Evolutionary conservation across 23 red algal genomes (phyloP).

Genomic region (Cyanidioschyzon merolae): DNA sequence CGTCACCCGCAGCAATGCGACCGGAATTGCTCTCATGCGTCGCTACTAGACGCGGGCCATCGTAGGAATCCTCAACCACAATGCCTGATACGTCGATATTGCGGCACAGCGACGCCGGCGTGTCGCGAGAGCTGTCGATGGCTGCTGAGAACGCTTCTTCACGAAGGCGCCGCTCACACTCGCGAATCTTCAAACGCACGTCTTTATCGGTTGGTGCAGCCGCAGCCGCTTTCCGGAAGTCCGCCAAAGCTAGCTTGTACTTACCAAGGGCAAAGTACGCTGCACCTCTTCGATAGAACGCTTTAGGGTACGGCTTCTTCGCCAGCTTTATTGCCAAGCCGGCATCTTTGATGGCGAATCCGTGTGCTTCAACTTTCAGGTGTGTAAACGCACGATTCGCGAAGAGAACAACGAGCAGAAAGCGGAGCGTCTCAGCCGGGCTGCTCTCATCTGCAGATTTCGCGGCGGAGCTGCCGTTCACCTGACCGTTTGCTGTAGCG

Average conservation of each 20-base stretch:
- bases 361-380: conserved; percentile 68
- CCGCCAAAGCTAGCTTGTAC: conserved; percentile 67
- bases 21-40: neutral
- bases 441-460: neutral
- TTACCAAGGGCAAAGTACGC: conserved; percentile 68
- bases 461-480: neutral
- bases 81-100: conserved; percentile 52
- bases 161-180: conserved; percentile 64
- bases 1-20: conserved; percentile 3
- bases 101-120: conserved; percentile 28
- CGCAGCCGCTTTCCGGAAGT: conserved; percentile 48
- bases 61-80: conserved; percentile 58
- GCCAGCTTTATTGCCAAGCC: conserved; percentile 34
- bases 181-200: conserved; percentile 55
- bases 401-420: conserved; percentile 8
- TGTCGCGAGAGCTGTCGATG: conserved; percentile 52
- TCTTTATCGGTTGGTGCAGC: conserved; percentile 69
- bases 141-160: conserved; percentile 78
- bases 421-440: neutral
- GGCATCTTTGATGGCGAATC: conserved; percentile 76
- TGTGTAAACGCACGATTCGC: conserved; percentile 19
- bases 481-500: neutral
- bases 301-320: conserved; percentile 65
- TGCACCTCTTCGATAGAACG: conserved; percentile 68
- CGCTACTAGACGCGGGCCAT: conserved; percentile 43